Conservation (phyloP, 805 yeast species). For the Teunomyces kruisii region DNA sequence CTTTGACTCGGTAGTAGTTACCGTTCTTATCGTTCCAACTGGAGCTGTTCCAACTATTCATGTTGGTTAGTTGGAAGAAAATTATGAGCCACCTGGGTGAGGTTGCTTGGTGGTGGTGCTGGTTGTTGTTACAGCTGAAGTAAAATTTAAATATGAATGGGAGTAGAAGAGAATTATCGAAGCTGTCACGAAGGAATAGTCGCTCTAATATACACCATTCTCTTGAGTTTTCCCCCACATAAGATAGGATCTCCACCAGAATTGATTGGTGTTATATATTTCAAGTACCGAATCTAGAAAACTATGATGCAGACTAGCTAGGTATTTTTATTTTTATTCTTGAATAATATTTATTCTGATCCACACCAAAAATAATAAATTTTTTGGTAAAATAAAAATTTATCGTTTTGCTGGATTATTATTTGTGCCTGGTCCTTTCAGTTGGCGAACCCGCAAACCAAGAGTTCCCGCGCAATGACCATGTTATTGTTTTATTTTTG, state of each 20-base stretch:
- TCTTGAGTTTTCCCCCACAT: background rate
- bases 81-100: background rate
- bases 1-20: background rate
- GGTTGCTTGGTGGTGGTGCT: too few species aligned
- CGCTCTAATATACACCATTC: background rate
- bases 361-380: background rate
- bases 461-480: too few species aligned
- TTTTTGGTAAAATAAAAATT: background rate
- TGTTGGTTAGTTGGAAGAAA: background rate
- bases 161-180: too few species aligned
- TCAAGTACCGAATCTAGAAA: background rate
- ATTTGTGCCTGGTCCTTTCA: too few species aligned
- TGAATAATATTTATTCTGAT: background rate
- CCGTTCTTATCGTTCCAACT: conserved; percentile 6
- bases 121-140: too few species aligned
- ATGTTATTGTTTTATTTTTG: too few species aligned
- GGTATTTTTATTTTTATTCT: background rate
- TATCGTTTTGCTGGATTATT: background rate
- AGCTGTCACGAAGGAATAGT: too few species aligned
- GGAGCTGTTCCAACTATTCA: conserved; percentile 7
- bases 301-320: background rate
- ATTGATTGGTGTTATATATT: conserved; percentile 1
- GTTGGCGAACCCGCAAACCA: too few species aligned
- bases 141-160: too few species aligned
- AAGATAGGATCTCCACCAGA: background rate